Evolutionary conservation across 1,139 yeast species (phyloP), one percentile per base, ranked within the genome.

Genomic region (Geotrichum armillariae): DNA sequence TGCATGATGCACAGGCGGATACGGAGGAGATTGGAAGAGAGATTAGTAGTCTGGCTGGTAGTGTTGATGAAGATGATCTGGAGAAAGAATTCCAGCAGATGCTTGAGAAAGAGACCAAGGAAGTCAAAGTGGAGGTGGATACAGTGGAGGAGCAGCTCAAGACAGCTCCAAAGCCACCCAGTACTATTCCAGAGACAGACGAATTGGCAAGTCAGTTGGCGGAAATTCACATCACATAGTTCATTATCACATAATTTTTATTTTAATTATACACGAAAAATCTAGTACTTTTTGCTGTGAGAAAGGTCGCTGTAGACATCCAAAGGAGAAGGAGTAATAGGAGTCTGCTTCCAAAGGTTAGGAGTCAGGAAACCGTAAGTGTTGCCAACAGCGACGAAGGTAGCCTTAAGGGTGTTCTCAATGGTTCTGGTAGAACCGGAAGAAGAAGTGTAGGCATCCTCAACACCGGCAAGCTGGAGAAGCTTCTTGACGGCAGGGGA

Each of bases 341-440:
- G 81, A 69, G 83, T 81, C 68, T 83, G 89, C 68, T 79, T 78
- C 99, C 99, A 93, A 78, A 93, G 84, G 95, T 91, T 87, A 72
- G 99, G 99, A 75, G 99, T 93, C 80, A 94, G 86, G 98, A 90
- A 93, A 81, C 95, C 96, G 88, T 93, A 94, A 66, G 99, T 89
- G 96, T 93, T 91, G 81, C 96, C 97, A 70, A 93, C 85, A 72
- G 99, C 99, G 77, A 85, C 91, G 82, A 93, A 94, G 71, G 98
- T 89, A 73, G 99, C 99, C 87, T 94, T 94, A 76, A 93, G 87
- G 76, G 99, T 93, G 95, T 93, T 93, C 83, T 94, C 99, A 72
- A 93, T 83, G 73, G 99, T 94, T 87, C 98, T 90, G 82, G 99
- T 94, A 70, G 96, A 88, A 80, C 99, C 99, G 65, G 94, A 82